These are phyloP conservation scores for Alternaria panax DNA, from an alignment of 2,329 filamentous ascomycete species.

Conservation along the genomic window DNA sequence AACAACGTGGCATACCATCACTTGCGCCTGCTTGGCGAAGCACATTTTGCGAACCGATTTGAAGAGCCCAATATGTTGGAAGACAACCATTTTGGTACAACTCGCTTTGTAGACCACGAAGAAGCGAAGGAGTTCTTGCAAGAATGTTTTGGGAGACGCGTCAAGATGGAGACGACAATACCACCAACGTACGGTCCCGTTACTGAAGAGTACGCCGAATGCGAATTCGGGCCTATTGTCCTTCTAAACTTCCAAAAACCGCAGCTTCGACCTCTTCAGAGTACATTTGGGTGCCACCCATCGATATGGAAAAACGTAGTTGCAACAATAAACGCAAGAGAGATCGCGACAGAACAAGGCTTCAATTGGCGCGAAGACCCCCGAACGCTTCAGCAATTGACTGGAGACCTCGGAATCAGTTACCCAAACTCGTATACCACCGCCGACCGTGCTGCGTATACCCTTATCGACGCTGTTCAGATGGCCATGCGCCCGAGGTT, in stretches of 20 bases:
- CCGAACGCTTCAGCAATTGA: not conserved
- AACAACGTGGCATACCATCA: not conserved
- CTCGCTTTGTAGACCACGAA: not conserved
- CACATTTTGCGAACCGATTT: not conserved
- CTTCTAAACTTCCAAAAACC: not conserved
- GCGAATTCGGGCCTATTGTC: not conserved
- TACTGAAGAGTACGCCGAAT: not conserved
- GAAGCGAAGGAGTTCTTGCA: not conserved
- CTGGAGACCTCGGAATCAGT: not conserved
- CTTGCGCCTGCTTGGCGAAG: not conserved
- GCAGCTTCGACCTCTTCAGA: not conserved
- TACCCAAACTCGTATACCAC: not conserved
- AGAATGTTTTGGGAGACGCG: not conserved
- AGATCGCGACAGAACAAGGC: not conserved
- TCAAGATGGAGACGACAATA: not conserved
- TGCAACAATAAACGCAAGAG: not conserved
- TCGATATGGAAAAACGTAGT: not conserved
- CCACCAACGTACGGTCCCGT: not conserved
- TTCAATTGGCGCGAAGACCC: not conserved
- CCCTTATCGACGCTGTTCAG: conserved; percentile 1
- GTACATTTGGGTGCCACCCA: not conserved
- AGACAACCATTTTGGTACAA: not conserved
- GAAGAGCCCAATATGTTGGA: not conserved
- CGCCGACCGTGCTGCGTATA: not conserved
- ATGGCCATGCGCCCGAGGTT: conserved; percentile 7